Evolutionary conservation across 106 monocot genomes (phyloP).

Genomic region (Allium cepa): DNA sequence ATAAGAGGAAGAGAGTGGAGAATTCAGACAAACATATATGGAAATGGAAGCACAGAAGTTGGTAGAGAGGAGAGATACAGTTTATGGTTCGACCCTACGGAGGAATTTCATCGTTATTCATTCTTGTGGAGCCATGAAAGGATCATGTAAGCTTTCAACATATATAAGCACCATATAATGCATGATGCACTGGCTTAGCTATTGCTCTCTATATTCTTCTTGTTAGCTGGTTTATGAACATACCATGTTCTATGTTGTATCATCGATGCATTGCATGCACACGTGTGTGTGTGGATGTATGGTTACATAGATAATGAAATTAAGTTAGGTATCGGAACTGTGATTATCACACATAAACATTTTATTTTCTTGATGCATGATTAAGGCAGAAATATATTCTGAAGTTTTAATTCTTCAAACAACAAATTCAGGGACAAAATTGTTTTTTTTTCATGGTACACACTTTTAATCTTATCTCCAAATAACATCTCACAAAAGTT

Average conservation of each 20-base stretch:
- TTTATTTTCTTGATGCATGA: too few relatives aligned
- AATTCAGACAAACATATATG: constrained; percentile 87
- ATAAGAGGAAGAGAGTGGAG: constrained; percentile 78
- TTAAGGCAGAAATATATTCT: too few relatives aligned
- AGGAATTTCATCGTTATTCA: constrained; percentile 65
- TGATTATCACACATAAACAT: too few relatives aligned
- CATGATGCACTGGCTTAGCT: background rate
- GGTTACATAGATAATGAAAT: too few relatives aligned
- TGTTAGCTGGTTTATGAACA: background rate
- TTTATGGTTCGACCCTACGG: constrained; percentile 84
- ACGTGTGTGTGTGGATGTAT: too few relatives aligned
- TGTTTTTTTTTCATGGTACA: too few relatives aligned
- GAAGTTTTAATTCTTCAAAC: too few relatives aligned
- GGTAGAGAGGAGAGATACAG: constrained; percentile 81
- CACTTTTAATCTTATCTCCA: too few relatives aligned
- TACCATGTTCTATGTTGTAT: background rate
- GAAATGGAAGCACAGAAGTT: constrained; percentile 67
- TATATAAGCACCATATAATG: background rate
- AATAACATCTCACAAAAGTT: too few relatives aligned
- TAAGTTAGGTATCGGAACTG: too few relatives aligned
- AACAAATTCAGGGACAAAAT: too few relatives aligned
- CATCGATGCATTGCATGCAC: background rate
- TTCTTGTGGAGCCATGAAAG: constrained; percentile 56
- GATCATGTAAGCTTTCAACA: constrained; percentile 47
- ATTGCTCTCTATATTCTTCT: background rate